Conservation (phyloP, 1,139 yeast species). For the Geotrichum armillariae region DNA sequence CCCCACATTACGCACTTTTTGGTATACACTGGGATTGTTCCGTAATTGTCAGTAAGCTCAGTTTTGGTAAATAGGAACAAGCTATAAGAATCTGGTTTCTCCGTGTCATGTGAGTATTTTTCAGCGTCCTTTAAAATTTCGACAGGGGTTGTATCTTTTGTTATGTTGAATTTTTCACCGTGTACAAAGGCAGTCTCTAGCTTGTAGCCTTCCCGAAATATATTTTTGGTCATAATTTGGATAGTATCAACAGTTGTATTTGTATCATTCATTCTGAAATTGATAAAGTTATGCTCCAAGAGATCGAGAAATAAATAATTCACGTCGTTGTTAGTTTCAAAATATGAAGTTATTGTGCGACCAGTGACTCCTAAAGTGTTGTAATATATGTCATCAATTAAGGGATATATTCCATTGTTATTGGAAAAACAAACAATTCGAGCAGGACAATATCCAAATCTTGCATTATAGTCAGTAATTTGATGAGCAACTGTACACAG, state of each 20-base stretch:
- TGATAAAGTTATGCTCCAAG: neutral
- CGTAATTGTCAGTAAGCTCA: neutral
- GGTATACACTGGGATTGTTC: constrained; percentile 6
- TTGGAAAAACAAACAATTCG: neutral
- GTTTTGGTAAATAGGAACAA: constrained; percentile 4
- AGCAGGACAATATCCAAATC: neutral
- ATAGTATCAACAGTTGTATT: neutral
- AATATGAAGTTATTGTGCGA: neutral
- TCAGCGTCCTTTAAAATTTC: neutral
- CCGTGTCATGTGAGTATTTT: neutral
- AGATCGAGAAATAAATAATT: constrained; percentile 9
- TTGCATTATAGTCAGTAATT: neutral
- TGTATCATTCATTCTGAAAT: neutral
- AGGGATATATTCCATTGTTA: neutral
- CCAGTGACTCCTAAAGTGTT: neutral
- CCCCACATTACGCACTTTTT: constrained; percentile 6
- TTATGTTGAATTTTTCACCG: neutral
- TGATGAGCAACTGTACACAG: constrained; percentile 6
- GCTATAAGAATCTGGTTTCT: neutral
- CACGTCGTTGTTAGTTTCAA: constrained; percentile 6
- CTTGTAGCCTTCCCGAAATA: neutral
- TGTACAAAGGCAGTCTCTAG: neutral
- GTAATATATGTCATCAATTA: neutral
- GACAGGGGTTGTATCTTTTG: neutral
- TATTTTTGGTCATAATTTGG: neutral